Evolutionary conservation across 805 yeast species (phyloP).

Genomic region (Ogataea paraovalis): DNA sequence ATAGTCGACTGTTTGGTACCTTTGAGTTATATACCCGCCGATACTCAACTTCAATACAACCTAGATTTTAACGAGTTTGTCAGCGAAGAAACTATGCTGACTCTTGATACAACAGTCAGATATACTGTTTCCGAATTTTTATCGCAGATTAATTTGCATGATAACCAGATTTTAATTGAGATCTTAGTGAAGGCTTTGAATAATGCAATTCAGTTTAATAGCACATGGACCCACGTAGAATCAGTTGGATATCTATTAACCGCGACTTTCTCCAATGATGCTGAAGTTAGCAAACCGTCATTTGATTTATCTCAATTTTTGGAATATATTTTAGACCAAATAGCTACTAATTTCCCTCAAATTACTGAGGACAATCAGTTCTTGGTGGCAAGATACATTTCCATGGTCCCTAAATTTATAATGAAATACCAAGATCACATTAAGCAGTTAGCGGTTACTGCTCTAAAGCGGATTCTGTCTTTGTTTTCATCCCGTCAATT

Average conservation of each 20-base stretch:
- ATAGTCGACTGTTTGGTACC: constrained; percentile 31
- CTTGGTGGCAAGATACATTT: constrained; percentile 44
- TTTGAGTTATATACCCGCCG: constrained; percentile 40
- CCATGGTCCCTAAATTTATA: constrained; percentile 54
- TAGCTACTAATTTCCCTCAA: constrained; percentile 10
- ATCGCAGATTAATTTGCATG: constrained; percentile 42
- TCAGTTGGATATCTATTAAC: constrained; percentile 39
- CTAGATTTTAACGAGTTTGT: constrained; percentile 67
- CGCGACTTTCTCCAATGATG: constrained; percentile 40
- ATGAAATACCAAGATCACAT: constrained; percentile 42
- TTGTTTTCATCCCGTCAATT: constrained; percentile 22
- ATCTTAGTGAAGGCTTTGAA: constrained; percentile 16
- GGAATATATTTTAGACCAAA: constrained; percentile 12
- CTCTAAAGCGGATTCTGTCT: constrained; percentile 21
- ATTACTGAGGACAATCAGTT: constrained; percentile 30
- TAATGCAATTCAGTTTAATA: constrained; percentile 3
- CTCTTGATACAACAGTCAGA: constrained; percentile 52
- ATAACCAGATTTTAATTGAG: constrained; percentile 31
- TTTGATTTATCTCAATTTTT: constrained; percentile 24
- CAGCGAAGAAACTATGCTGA: constrained; percentile 68
- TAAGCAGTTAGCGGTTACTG: constrained; percentile 22
- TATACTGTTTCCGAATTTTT: constrained; percentile 58
- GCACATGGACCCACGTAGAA: constrained; percentile 35
- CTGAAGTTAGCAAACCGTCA: constrained; percentile 16
- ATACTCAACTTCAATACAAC: constrained; percentile 44